Evolutionary conservation across 345 rosid species (phyloP).

Genomic region (Ailanthus altissimus): DNA sequence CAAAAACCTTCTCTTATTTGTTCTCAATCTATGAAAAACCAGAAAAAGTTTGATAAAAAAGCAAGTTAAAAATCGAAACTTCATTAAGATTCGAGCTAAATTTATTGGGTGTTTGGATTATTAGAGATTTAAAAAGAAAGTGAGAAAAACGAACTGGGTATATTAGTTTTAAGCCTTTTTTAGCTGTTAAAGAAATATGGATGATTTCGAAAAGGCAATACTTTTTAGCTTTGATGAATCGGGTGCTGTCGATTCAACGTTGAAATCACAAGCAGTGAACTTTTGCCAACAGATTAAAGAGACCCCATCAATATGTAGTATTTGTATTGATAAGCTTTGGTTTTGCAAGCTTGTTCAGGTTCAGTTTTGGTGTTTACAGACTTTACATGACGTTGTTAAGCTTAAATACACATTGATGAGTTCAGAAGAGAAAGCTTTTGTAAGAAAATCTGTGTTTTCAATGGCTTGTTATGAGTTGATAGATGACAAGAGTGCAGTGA

Average conservation of each 20-base stretch:
- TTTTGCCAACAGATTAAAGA: constrained; percentile 69
- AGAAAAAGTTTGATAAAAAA: neutral
- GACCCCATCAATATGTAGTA: constrained; percentile 46
- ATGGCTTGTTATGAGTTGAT: constrained; percentile 62
- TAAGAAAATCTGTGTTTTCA: constrained; percentile 67
- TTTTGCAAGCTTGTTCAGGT: constrained; percentile 65
- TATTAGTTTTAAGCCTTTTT: constrained; percentile 19
- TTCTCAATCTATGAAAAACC: neutral
- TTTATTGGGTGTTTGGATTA: neutral
- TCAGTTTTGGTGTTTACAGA: constrained; percentile 97
- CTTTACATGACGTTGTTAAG: constrained; percentile 67
- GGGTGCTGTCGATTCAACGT: constrained; percentile 51
- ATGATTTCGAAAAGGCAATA: constrained; percentile 86
- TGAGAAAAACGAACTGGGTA: constrained; percentile 18
- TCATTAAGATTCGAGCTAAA: neutral
- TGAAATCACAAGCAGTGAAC: constrained; percentile 59
- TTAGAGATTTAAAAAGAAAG: constrained; percentile 2
- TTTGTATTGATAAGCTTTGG: constrained; percentile 73
- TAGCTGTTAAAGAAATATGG: constrained; percentile 47
- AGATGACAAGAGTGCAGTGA: constrained; percentile 48
- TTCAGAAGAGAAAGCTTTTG: constrained; percentile 55
- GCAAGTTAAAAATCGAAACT: neutral
- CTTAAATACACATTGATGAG: constrained; percentile 58
- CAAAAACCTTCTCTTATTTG: neutral
- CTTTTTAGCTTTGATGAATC: constrained; percentile 74